A percentile compares a stretch with the other conserved stretches of the same genome.
These are phyloP conservation scores for Vitellaria paradoxa DNA, from an alignment of 179 eudicot species.

Conservation along the genomic window DNA sequence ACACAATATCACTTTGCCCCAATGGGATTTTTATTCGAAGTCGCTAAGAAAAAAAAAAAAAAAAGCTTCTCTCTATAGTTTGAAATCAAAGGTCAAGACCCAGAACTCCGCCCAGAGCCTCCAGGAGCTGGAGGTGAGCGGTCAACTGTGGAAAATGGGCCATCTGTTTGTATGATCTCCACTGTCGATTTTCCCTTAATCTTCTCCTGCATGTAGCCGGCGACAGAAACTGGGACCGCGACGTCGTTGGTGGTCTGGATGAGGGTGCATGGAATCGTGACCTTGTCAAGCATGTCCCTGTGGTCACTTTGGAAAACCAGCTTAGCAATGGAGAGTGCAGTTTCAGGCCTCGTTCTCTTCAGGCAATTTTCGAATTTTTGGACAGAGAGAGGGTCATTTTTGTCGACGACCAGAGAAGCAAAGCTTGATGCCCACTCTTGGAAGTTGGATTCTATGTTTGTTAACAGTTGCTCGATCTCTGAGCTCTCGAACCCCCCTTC, in stretches of 20 bases:
- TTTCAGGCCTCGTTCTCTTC: slow-evolving; percentile 55
- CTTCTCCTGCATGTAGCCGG: slow-evolving; percentile 59
- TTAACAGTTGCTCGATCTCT: slow-evolving; percentile 57
- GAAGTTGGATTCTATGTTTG: slow-evolving; percentile 54
- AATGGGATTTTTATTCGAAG: no score
- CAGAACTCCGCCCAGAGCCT: slow-evolving; percentile 41
- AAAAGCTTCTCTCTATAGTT: no score
- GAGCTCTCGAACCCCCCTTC: slow-evolving; percentile 77
- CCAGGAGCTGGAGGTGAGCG: slow-evolving; percentile 55
- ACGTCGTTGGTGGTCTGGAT: slow-evolving; percentile 56
- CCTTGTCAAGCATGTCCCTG: slow-evolving; percentile 59
- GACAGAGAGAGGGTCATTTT: slow-evolving; percentile 37
- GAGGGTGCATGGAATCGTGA: slow-evolving; percentile 60
- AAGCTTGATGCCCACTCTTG: slow-evolving; percentile 59
- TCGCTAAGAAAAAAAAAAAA: no score
- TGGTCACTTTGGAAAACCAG: slow-evolving; percentile 62
- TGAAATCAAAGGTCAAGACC: background rate
- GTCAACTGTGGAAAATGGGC: slow-evolving; percentile 88
- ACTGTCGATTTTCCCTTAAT: slow-evolving; percentile 48
- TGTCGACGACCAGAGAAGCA: slow-evolving; percentile 46
- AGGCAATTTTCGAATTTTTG: slow-evolving; percentile 43
- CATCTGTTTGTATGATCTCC: slow-evolving; percentile 54
- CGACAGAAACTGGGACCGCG: slow-evolving; percentile 62
- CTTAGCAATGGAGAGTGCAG: slow-evolving; percentile 58
- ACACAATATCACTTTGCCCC: no score